Percentiles rank a stretch among this genome's conserved stretches.
Conservation (phyloP, 1,139 yeast genomes). For the Pichia sp. region DNA sequence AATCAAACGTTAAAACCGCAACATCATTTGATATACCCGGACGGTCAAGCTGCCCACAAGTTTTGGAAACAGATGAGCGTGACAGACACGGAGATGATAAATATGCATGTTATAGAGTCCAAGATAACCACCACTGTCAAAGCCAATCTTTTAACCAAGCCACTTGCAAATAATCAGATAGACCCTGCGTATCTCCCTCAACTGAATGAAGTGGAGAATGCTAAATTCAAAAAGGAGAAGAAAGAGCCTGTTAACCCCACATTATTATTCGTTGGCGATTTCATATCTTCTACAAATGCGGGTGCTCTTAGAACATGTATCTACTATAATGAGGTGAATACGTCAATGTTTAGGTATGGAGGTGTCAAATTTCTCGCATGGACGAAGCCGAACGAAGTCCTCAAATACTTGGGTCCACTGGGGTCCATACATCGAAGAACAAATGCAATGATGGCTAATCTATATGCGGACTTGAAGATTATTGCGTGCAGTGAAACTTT, state of each 20-base stretch:
- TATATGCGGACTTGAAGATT: slow-evolving; percentile 20
- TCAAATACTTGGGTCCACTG: slow-evolving; percentile 22
- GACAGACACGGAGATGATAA: slow-evolving; percentile 23
- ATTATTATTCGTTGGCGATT: slow-evolving; percentile 58
- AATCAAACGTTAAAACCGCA: slow-evolving; percentile 51
- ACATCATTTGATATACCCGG: slow-evolving; percentile 46
- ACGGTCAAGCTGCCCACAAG: slow-evolving; percentile 38
- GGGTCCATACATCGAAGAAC: slow-evolving; percentile 24
- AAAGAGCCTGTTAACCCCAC: slow-evolving; percentile 42
- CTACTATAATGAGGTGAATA: slow-evolving; percentile 23
- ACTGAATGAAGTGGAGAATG: slow-evolving; percentile 17
- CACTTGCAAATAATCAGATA: slow-evolving; percentile 17
- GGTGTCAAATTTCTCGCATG: slow-evolving; percentile 25
- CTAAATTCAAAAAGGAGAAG: slow-evolving; percentile 1
- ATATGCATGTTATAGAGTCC: slow-evolving; percentile 6
- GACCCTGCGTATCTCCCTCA: slow-evolving; percentile 16
- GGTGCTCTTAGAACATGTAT: slow-evolving; percentile 38
- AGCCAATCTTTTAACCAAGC: slow-evolving; percentile 15
- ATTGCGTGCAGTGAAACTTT: slow-evolving; percentile 20
- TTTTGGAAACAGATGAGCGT: slow-evolving; percentile 31
- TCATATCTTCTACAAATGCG: slow-evolving; percentile 54
- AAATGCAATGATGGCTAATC: slow-evolving; percentile 21
- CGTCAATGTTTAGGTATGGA: slow-evolving; percentile 22
- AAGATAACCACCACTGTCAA: slow-evolving; percentile 11
- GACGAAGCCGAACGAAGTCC: slow-evolving; percentile 21